Conservation (phyloP, 805 yeast genomes). For the Sugiyamaella marilandica region DNA sequence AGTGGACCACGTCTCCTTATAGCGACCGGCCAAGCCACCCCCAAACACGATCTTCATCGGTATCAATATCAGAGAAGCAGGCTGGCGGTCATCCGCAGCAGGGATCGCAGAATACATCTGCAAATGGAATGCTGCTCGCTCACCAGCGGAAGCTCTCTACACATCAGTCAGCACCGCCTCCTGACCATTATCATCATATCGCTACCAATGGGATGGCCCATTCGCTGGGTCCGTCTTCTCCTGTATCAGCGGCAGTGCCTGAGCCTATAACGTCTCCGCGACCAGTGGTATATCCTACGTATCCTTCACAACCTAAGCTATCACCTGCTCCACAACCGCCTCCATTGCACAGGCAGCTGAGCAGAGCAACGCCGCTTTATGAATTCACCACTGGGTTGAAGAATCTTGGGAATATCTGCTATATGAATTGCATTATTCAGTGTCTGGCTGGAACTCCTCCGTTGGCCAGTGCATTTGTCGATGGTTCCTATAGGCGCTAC, state of each 20-base stretch:
- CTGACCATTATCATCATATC: neutral
- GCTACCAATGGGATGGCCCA: slow-evolving; percentile 1
- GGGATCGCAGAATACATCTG: neutral
- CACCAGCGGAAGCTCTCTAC: neutral
- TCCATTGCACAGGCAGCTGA: neutral
- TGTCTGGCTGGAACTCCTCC: slow-evolving; percentile 72
- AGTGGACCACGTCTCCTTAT: neutral
- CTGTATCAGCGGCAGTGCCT: neutral
- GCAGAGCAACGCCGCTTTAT: slow-evolving; percentile 10
- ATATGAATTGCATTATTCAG: slow-evolving; percentile 87
- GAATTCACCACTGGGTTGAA: slow-evolving; percentile 63
- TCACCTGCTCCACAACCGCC: neutral
- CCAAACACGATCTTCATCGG: neutral
- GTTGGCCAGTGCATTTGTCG: slow-evolving; percentile 56
- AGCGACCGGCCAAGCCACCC: neutral
- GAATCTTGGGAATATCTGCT: slow-evolving; percentile 87
- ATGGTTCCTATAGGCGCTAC: slow-evolving; percentile 56
- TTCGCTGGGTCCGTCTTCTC: neutral
- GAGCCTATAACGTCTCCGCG: slow-evolving; percentile 8
- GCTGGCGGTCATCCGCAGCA: neutral
- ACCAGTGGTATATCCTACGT: slow-evolving; percentile 8
- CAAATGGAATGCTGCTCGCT: neutral
- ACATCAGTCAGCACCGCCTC: slow-evolving; percentile 4
- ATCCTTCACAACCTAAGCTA: slow-evolving; percentile 1
- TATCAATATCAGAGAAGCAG: no score